Base-by-base conservation (phyloP, 1,139 yeast species). In the Kurtzmaniella natalensis region DNA sequence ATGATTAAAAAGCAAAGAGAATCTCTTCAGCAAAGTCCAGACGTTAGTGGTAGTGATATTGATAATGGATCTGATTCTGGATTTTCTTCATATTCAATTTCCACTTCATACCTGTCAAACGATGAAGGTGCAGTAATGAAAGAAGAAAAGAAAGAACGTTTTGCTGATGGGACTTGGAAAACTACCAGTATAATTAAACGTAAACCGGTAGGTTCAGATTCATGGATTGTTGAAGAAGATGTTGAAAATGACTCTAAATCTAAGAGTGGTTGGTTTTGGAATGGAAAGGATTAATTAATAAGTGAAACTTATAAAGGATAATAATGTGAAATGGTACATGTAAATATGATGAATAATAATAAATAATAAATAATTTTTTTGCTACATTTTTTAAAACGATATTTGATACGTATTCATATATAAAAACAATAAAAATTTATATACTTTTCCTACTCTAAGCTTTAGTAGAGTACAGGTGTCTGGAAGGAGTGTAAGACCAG, bases 141-240 rank as follows among this genome's bases (percentile, higher is more conserved):
- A 18, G 76, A 76, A 42, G 57, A 60, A 17, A 69, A 69, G 43
- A 76, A 65, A 4, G 68, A 80, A 43, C 70, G 67, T 45, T 86
- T 63, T 50, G 68, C 61, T 26, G 94, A 87, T 51, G 95, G 95
- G 6, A 71, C 83, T 4, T 72, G 76, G 20, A 43, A 51, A 5
- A 54, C 65, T 8, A 63, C 55, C 32, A 66, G 63, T 33, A 49
- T 61, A 29, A 61, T 58, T 31, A 72, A 66, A 47, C 42, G 57
- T 32, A 66, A 57, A 40, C 70, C 72, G 2, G 37, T 52, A 30
- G 66, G 59, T 9, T 52, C 67, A 3, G 40, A 40, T 4, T 57
- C 57, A 4, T 64, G 70, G 70, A 48, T 41, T 25, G 57, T 59
- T 7, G 45, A 46, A 11, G 63, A 61, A 32, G 45, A 46, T 11